Evolutionary conservation across 192 early-diverging fungal species (phyloP).

Genomic region (Gaertneriomyces semiglobifer): DNA sequence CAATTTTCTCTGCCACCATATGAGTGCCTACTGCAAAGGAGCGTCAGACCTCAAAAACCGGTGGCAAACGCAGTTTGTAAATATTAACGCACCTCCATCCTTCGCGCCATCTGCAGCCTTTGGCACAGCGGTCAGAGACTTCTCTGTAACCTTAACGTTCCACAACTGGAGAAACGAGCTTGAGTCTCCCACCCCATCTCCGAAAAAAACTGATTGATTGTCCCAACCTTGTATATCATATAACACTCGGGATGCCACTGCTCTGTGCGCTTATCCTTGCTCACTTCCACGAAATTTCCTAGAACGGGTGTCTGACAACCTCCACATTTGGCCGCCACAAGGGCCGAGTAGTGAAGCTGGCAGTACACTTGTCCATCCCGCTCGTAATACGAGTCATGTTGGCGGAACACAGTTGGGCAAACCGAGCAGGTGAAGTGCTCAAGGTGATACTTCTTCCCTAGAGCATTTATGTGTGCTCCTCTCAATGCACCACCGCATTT

Average conservation of each 20-base stretch:
- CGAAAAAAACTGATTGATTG: not conserved
- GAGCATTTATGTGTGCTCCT: conserved; percentile 87
- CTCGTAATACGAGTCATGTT: conserved; percentile 95
- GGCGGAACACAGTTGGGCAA: conserved; percentile 88
- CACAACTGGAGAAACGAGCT: conserved; percentile 34
- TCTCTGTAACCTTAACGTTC: conserved; percentile 29
- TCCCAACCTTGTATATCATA: conserved; percentile 93
- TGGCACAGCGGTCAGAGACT: not conserved
- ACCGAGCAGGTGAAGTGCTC: conserved; percentile 96
- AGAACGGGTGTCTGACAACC: conserved; percentile 94
- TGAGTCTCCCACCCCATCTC: not conserved
- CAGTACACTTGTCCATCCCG: conserved; percentile 91
- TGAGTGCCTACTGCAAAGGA: not conserved
- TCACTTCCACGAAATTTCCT: conserved; percentile 95
- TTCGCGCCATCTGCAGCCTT: conserved; percentile 22
- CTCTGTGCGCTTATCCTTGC: conserved; percentile 61
- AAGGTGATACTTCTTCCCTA: conserved; percentile 91
- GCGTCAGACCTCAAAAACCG: too few species aligned
- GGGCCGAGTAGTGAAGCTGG: conserved; percentile 87
- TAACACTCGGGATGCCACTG: conserved; percentile 99
- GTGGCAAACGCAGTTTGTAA: too few species aligned
- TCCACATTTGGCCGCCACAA: conserved; percentile 89
- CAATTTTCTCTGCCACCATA: conserved; percentile 67
- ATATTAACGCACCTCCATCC: not conserved
- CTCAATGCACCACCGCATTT: conserved; percentile 85